Evolutionary conservation across 169 alveolate species (phyloP), one percentile per base, ranked within the genome.

Genomic region (Fabrea salina): DNA sequence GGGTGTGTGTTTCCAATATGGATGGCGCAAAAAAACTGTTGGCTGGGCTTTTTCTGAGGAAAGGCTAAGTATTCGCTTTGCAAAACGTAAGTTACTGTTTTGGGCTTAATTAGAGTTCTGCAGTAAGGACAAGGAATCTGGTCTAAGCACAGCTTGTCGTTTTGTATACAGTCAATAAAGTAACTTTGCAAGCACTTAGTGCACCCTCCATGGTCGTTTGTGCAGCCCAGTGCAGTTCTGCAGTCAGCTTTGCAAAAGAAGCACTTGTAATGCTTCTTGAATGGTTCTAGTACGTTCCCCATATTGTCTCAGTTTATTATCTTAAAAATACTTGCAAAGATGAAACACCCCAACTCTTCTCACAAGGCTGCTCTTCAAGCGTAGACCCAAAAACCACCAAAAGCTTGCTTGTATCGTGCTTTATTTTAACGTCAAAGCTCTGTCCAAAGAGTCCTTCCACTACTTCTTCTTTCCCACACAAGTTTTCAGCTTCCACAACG

Each of bases 311-410:
- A 11, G 8, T 6, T 54, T 11, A 61, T 70, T 33, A 41, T 70
- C 79, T 70, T 6, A 70, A 30, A 47, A 53, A 86, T 27, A 86
- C 79, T 67, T 77, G 57, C 25, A 86, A 19, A 19, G 70, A 58
- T 11, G 91, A 86, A 44, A 86, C 35, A 33, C 91, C 91, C 58
- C 82, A 86, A 43, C 82, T 56, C 43, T 72, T 76, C 51, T 86
- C 91, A 4, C 84, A 79, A 32, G 91, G 88, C 54, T 86, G 86
- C 37, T 75, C 54, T 13, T 79, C 89, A n/a, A 86, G 51, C 25
- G 87, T 86, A 27, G 84, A 49, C 0, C 91, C 91, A 79, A 86
- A 77, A 5, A 58, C 56, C 7, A 86, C 49, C 11, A 41, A 67
- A 33, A 86, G 11, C 2, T 49, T 53, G 64, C 82, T 76, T 22